Percentiles rank a stretch among this genome's conserved stretches.
These are phyloP conservation scores for Jatropha multifida DNA, from an alignment of 441 rosid genomes.

Conservation along the genomic window DNA sequence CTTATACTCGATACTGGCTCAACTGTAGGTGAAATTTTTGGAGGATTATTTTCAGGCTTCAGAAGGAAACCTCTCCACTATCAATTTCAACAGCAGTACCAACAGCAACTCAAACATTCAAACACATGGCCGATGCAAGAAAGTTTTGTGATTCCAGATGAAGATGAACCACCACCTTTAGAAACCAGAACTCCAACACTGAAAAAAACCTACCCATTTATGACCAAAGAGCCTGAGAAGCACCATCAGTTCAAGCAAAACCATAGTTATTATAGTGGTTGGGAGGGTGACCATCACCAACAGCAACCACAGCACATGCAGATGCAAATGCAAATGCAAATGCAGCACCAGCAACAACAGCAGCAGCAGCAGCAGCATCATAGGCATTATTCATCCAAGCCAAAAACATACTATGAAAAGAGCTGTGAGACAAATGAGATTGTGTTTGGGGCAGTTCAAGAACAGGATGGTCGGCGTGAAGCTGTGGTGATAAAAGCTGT, in stretches of 20 bases:
- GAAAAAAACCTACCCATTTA: conserved; percentile 51
- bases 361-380: conserved; percentile 46
- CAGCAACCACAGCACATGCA: conserved; percentile 37
- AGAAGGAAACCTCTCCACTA: conserved; percentile 46
- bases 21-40: conserved; percentile 53
- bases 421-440: conserved; percentile 83
- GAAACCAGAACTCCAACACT: conserved; percentile 56
- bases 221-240: conserved; percentile 41
- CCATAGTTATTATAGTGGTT: conserved; percentile 40
- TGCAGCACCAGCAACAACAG: conserved; percentile 36
- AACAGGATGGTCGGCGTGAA: conserved; percentile 81
- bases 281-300: conserved; percentile 44
- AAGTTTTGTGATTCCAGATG: conserved; percentile 73
- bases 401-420: conserved; percentile 62
- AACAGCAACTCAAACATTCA: conserved; percentile 36
- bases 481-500: conserved; percentile 92
- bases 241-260: conserved; percentile 46
- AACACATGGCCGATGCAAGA: conserved; percentile 79
- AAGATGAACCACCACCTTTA: conserved; percentile 74
- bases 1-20: conserved; percentile 68
- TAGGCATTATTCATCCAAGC: conserved; percentile 42
- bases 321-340: conserved; percentile 18
- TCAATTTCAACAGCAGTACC: conserved; percentile 56
- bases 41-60: conserved; percentile 54
- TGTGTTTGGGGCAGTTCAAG: conserved; percentile 90